phyloP scores from a whole-genome alignment of 129 eudicot species.

The Sambucus nigra region DNA sequence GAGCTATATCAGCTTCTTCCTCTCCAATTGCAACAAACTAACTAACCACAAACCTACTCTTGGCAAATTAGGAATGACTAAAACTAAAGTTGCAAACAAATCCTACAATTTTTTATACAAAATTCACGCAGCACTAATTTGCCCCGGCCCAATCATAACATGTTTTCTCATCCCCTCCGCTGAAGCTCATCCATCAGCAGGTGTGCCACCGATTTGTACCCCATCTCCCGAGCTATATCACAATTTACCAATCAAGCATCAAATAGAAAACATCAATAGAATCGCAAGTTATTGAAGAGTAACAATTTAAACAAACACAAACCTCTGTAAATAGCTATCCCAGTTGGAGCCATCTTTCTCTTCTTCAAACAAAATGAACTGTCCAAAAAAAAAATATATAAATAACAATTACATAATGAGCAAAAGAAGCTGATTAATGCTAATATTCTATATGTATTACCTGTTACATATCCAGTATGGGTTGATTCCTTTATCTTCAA shows the following conservation, averaged over 20 bases:
- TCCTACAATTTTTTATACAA: too few relatives aligned
- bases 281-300: not conserved
- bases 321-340: slow-evolving; percentile 65
- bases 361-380: slow-evolving; percentile 63
- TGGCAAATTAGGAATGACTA: too few relatives aligned
- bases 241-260: not conserved
- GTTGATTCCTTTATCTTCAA: slow-evolving; percentile 44
- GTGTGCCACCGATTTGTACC: slow-evolving; percentile 63
- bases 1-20: too few relatives aligned
- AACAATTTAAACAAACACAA: slow-evolving; percentile 30
- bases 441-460: slow-evolving; percentile 20
- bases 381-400: slow-evolving; percentile 1
- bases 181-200: slow-evolving; percentile 50
- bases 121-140: too few relatives aligned
- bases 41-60: too few relatives aligned
- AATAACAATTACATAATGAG: not conserved
- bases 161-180: too few relatives aligned
- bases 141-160: too few relatives aligned
- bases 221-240: slow-evolving; percentile 51
- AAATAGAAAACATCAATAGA: not conserved
- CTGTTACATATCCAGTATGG: slow-evolving; percentile 80
- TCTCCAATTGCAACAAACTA: too few relatives aligned
- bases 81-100: too few relatives aligned
- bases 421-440: not conserved
- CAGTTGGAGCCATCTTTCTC: slow-evolving; percentile 63